Evolutionary conservation across 345 rosid genomes (phyloP).

Genomic region (Crucihimalaya himalaica): DNA sequence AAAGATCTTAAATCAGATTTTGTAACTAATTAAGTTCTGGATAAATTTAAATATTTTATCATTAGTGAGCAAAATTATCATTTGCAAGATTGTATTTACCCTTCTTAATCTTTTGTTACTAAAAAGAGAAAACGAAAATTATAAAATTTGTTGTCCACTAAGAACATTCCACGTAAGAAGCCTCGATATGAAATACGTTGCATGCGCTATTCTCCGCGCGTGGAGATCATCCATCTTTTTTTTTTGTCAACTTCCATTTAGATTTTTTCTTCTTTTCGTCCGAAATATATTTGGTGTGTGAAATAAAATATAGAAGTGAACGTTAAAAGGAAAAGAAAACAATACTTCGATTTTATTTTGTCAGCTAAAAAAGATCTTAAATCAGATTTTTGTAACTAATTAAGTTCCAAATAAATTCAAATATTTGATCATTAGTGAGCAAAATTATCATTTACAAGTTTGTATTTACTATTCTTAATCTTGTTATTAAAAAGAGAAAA

Average conservation of each 20-base stretch:
- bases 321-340: not conserved
- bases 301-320: too few relatives aligned
- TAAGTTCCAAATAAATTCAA: not conserved
- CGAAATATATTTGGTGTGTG: too few relatives aligned
- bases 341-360: not conserved
- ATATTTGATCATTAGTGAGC: not conserved
- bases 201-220: not conserved
- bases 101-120: too few relatives aligned
- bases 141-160: slow-evolving; percentile 9
- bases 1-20: not conserved
- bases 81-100: not conserved
- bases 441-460: not conserved
- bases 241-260: too few relatives aligned
- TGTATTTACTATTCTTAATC: too few relatives aligned
- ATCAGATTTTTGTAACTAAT: not conserved
- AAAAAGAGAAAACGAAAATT: too few relatives aligned
- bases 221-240: too few relatives aligned
- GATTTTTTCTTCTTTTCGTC: too few relatives aligned
- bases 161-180: slow-evolving; percentile 11
- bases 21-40: not conserved
- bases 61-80: not conserved
- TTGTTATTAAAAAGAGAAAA: too few relatives aligned
- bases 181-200: not conserved
- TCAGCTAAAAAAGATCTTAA: not conserved
- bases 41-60: not conserved